Evolutionary conservation across 1,139 yeast species (phyloP), one percentile per base, ranked within the genome.

Genomic region (Diutina pseudorugosa): DNA sequence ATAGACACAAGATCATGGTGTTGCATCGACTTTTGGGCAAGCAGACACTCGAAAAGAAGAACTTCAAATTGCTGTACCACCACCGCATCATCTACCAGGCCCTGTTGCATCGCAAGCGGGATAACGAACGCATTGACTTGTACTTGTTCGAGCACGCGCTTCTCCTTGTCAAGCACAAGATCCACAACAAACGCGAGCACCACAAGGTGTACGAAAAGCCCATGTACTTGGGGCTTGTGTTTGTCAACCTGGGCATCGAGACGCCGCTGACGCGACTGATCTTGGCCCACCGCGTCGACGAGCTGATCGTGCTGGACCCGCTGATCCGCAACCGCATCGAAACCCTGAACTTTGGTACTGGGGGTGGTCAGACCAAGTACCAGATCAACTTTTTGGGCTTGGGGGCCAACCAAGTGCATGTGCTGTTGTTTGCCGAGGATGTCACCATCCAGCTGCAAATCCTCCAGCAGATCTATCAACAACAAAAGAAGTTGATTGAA

Each of bases 151-250:
- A 93, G 65, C 95, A 93, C 66, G 90, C 94, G 52, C 65, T 93
- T 47, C 70, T 94, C 56, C 84, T 93, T 66, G 91, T 90, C 42
- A 85, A 93, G 62, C 86, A 87, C 55, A 94, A 91, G 66, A 75
- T 85, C 36, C 90, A 88, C 56, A 90, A 89, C 64, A 91, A 93
- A 65, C 79, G 96, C 60, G 98, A 93, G 60, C 95, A 86, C 57
- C 85, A 86, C 61, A 87, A 90, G 63, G 97, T 93, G 16, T 88
- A 85, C 66, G 94, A 94, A 61, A 80, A 90, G 65, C 98, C 98
- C 7, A 87, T 94, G 51, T 96, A 95, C 50, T 72, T 93, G 53
- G 96, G 95, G 43, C 72, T 93, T 54, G 71, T 94, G 55, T 85
- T 83, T 61, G 80, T 83, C 18, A 81, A 90, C 47, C 79, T 90